Percentiles rank a stretch among this genome's conserved stretches.
Evolutionary conservation across 345 rosid genomes (phyloP).

Genomic region (Clausena lansium): DNA sequence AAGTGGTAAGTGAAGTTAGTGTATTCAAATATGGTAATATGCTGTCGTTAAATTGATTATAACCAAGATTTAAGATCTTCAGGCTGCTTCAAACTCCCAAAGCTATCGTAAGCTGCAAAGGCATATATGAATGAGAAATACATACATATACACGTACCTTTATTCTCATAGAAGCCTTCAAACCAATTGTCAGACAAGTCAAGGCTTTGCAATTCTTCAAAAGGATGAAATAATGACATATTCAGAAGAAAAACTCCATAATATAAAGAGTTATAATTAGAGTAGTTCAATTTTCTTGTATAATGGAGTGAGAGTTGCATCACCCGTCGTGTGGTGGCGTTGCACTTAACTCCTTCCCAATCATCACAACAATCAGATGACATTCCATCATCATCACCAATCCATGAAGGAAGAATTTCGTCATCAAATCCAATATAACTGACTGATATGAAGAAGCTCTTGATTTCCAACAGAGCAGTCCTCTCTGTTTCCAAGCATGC

Average conservation of each 20-base stretch:
- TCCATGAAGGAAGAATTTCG: not conserved
- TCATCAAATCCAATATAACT: not conserved
- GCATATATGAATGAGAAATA: no score
- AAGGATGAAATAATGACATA: no score
- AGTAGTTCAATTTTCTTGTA: no score
- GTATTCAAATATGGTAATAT: not conserved
- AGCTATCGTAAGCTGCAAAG: not conserved
- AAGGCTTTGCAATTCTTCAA: no score
- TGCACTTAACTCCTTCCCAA: conserved; percentile 17
- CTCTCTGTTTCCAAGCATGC: conserved; percentile 16
- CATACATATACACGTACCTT: no score
- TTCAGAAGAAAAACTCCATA: no score
- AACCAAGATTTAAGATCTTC: not conserved
- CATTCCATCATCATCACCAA: not conserved
- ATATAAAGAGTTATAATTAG: no score
- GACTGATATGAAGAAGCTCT: conserved; percentile 9
- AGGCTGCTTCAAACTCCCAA: not conserved
- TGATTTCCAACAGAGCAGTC: conserved; percentile 20
- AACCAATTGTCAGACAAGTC: no score
- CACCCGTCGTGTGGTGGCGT: not conserved
- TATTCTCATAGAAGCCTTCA: no score
- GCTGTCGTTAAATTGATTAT: not conserved
- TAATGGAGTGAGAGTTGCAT: not conserved
- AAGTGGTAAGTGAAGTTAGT: not conserved
- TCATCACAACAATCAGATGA: not conserved